phyloP scores from a whole-genome alignment of 2,329 filamentous ascomycete genomes.

The Pseudogymnoascus sp. region DNA sequence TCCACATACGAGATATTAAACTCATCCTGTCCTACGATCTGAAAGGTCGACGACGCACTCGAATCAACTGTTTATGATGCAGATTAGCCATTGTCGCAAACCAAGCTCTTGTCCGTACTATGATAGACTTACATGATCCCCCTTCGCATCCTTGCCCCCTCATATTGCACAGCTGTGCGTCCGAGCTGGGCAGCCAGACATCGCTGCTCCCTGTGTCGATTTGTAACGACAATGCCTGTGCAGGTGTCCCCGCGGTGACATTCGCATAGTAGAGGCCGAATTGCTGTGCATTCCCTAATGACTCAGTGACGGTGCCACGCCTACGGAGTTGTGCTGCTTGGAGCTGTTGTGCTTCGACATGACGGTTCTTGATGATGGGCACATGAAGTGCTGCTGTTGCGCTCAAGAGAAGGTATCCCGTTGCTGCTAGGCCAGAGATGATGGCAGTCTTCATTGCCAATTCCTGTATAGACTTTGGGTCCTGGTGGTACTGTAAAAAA shows the following conservation, averaged over 20 bases:
- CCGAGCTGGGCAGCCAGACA: conserved; percentile 45
- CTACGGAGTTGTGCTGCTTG: conserved; percentile 5
- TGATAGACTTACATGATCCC: conserved; percentile 37
- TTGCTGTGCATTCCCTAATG: conserved; percentile 9
- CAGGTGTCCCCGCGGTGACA: conserved; percentile 50
- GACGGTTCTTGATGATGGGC: background rate
- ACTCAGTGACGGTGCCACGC: conserved; percentile 9
- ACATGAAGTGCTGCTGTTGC: background rate
- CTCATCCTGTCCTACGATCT: conserved; percentile 33
- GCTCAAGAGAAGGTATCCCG: background rate
- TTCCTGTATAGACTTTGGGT: background rate
- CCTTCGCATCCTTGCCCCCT: conserved; percentile 35
- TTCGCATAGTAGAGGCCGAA: conserved; percentile 42
- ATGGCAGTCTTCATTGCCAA: background rate
- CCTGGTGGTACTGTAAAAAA: background rate
- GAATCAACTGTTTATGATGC: conserved; percentile 37
- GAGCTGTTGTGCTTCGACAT: conserved; percentile 1
- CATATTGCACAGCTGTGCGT: conserved; percentile 18
- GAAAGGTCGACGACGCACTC: conserved; percentile 40
- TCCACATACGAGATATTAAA: conserved; percentile 57
- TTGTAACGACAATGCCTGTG: conserved; percentile 45
- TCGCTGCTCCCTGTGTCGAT: conserved; percentile 58
- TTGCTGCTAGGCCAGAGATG: background rate
- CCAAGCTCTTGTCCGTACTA: background rate
- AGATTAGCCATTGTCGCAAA: background rate